These are phyloP conservation scores for Alternaria panax DNA, from an alignment of 2,329 filamentous ascomycete genomes.

Conservation along the genomic window DNA sequence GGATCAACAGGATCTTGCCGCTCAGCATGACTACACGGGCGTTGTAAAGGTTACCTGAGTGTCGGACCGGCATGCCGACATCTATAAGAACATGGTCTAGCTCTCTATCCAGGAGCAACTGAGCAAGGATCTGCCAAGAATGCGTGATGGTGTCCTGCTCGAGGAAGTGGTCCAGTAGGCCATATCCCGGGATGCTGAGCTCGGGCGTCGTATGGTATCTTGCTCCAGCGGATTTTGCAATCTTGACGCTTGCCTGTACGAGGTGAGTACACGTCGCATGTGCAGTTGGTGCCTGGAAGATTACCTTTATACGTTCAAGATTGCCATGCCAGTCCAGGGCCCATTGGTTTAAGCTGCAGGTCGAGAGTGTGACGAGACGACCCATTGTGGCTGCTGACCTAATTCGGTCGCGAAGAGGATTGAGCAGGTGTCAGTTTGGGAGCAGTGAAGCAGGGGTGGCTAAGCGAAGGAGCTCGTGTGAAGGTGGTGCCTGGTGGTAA, in stretches of 20 bases:
- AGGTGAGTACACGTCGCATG: background rate
- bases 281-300: background rate
- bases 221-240: constrained; percentile 5
- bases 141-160: constrained; percentile 33
- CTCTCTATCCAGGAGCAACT: constrained; percentile 66
- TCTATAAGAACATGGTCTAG: constrained; percentile 65
- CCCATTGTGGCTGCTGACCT: constrained; percentile 11
- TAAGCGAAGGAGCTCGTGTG: no score
- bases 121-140: constrained; percentile 64
- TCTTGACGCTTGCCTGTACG: constrained; percentile 59
- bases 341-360: constrained; percentile 43
- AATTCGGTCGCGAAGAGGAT: no score
- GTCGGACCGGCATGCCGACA: constrained; percentile 57
- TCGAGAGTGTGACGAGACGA: constrained; percentile 37
- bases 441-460: background rate
- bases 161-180: constrained; percentile 65
- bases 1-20: constrained; percentile 72
- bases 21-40: constrained; percentile 68
- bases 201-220: constrained; percentile 7
- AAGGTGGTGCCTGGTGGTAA: no score
- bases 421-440: no score
- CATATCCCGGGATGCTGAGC: constrained; percentile 42
- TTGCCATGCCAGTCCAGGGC: constrained; percentile 61
- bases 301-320: constrained; percentile 63
- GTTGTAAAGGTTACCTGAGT: constrained; percentile 69